Evolutionary conservation across 805 yeast species (phyloP).

Genomic region (Starmerella kuoi): DNA sequence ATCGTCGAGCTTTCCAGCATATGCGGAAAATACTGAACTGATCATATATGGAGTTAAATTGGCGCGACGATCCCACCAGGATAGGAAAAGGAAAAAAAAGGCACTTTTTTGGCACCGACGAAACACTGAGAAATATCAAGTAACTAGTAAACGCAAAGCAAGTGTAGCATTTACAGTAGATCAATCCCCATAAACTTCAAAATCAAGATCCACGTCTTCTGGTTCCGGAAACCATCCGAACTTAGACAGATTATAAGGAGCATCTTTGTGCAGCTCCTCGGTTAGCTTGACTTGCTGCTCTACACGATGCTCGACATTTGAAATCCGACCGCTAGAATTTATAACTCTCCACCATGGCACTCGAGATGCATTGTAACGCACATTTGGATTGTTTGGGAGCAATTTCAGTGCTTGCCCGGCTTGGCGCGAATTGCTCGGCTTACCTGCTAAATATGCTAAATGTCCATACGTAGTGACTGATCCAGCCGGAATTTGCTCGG

Average conservation of each 20-base stretch:
- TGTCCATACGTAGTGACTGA: conserved; percentile 64
- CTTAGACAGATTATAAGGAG: conserved; percentile 34
- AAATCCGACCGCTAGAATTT: conserved; percentile 48
- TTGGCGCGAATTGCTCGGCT: conserved; percentile 58
- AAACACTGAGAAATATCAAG: too few relatives aligned
- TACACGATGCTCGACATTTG: conserved; percentile 37
- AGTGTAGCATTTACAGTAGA: too few relatives aligned
- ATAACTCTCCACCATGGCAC: conserved; percentile 81
- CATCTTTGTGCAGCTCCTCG: conserved; percentile 34
- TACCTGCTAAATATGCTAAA: conserved; percentile 49
- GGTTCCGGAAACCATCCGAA: conserved; percentile 60
- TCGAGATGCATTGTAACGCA: conserved; percentile 27
- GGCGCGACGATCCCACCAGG: too few relatives aligned
- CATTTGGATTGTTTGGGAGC: conserved; percentile 27
- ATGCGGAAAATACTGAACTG: too few relatives aligned
- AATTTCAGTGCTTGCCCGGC: conserved; percentile 62
- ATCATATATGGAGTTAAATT: too few relatives aligned
- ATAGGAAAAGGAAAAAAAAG: too few relatives aligned
- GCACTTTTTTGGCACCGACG: too few relatives aligned
- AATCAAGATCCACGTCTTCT: conserved; percentile 18
- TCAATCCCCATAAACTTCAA: conserved; percentile 8
- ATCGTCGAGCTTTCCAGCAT: too few relatives aligned
- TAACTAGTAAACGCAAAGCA: too few relatives aligned
- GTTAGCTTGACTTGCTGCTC: conserved; percentile 37
- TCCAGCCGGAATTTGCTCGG: conserved; percentile 47